phyloP scores from a whole-genome alignment of 352 stramenopile genomes.

The Albugo laibachii region DNA sequence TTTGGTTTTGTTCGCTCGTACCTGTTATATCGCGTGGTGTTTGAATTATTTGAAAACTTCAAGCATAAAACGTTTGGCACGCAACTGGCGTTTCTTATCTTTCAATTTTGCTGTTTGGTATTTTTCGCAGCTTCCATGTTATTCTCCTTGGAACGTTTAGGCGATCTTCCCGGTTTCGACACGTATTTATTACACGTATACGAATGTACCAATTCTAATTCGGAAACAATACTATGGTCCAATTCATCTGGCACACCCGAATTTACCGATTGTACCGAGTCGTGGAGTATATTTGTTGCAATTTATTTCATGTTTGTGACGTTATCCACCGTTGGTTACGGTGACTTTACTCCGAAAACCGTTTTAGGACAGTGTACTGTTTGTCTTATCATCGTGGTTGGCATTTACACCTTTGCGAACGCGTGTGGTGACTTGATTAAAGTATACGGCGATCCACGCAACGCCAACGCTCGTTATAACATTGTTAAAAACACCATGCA shows the following conservation, averaged over 20 bases:
- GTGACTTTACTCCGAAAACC: slow-evolving; percentile 70
- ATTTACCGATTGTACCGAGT: slow-evolving; percentile 43
- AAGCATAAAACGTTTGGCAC: slow-evolving; percentile 63
- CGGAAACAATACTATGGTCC: slow-evolving; percentile 22
- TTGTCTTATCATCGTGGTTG: slow-evolving; percentile 66
- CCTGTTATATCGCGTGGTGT: slow-evolving; percentile 63
- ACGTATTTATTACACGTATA: slow-evolving; percentile 76
- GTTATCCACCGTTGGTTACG: slow-evolving; percentile 72
- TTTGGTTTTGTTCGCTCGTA: slow-evolving; percentile 74
- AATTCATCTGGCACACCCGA: slow-evolving; percentile 24
- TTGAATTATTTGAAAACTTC: slow-evolving; percentile 45
- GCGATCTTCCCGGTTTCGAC: slow-evolving; percentile 60
- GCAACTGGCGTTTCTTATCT: slow-evolving; percentile 55
- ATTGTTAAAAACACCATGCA: slow-evolving; percentile 44
- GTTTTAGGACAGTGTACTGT: slow-evolving; percentile 59
- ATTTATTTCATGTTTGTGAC: slow-evolving; percentile 84
- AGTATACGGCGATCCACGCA: slow-evolving; percentile 49
- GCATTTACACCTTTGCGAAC: slow-evolving; percentile 76
- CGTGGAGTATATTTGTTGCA: slow-evolving; percentile 72
- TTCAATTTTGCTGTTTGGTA: slow-evolving; percentile 55
- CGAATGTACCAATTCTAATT: slow-evolving; percentile 43
- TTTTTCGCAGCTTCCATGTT: slow-evolving; percentile 69
- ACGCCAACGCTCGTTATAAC: slow-evolving; percentile 33
- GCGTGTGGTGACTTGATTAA: slow-evolving; percentile 60
- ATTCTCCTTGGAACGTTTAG: slow-evolving; percentile 69